phyloP scores from a whole-genome alignment of 148 eudicot species.

The Cornus kousa region DNA sequence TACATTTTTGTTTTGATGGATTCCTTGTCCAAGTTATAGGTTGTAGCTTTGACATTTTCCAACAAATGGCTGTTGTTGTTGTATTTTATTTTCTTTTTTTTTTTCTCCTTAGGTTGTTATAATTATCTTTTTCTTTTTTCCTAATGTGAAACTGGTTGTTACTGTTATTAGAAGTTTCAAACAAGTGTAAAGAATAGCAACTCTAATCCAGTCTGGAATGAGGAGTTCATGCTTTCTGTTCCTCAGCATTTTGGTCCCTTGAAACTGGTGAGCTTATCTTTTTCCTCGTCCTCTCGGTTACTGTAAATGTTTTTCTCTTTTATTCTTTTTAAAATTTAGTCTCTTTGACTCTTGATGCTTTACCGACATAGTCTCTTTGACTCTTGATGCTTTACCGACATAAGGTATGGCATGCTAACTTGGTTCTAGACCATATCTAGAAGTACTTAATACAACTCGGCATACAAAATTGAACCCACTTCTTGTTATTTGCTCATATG shows the following conservation, averaged over 20 bases:
- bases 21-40: background rate
- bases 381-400: background rate
- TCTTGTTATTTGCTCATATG: background rate
- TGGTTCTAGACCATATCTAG: background rate
- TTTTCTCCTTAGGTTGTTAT: background rate
- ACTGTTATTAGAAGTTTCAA: conserved; percentile 60
- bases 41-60: background rate
- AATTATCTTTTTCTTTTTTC: background rate
- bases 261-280: conserved; percentile 55
- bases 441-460: background rate
- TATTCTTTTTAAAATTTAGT: background rate
- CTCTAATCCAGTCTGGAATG: conserved; percentile 89
- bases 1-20: too few relatives aligned
- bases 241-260: conserved; percentile 69
- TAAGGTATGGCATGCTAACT: background rate
- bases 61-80: background rate
- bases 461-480: background rate
- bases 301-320: background rate
- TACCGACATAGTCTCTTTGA: background rate
- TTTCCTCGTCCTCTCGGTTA: background rate
- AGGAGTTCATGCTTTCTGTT: conserved; percentile 91
- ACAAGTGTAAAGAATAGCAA: conserved; percentile 68
- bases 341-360: background rate
- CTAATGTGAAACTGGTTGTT: conserved; percentile 16
- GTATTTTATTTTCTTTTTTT: background rate